Percentiles rank a stretch among this genome's conserved stretches.
Evolutionary conservation across 1,139 yeast species (phyloP).

Genomic region (Scheffersomyces segobiensis): DNA sequence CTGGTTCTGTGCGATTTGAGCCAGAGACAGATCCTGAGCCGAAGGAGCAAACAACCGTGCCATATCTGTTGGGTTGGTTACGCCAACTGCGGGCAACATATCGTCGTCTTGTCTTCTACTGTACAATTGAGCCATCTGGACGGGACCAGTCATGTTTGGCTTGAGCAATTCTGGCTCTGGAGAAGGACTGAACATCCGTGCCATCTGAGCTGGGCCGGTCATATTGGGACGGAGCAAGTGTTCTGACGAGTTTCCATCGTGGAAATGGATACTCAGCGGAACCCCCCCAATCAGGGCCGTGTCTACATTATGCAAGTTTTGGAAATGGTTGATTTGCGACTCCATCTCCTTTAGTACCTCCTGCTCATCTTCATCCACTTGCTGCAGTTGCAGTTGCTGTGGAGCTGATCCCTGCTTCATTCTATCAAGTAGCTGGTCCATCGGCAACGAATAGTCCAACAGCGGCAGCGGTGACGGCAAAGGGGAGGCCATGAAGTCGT

Average conservation of each 20-base stretch:
- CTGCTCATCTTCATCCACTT: constrained; percentile 53
- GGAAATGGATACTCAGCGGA: constrained; percentile 49
- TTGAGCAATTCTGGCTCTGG: constrained; percentile 22
- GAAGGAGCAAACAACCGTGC: constrained; percentile 31
- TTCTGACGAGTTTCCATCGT: constrained; percentile 13
- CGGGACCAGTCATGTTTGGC: constrained; percentile 31
- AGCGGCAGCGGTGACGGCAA: constrained; percentile 24
- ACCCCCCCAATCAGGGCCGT: constrained; percentile 62
- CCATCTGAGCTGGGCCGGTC: constrained; percentile 56
- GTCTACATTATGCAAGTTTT: constrained; percentile 61
- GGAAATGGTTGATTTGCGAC: constrained; percentile 65
- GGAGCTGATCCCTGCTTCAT: constrained; percentile 30
- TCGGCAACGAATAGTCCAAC: constrained; percentile 65
- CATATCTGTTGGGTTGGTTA: constrained; percentile 28
- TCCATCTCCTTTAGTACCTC: constrained; percentile 68
- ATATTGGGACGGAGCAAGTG: constrained; percentile 49
- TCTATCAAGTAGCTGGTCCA: constrained; percentile 64
- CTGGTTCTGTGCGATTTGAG: background rate
- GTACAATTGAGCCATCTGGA: constrained; percentile 21
- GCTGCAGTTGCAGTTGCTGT: constrained; percentile 24
- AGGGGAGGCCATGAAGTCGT: constrained; percentile 24
- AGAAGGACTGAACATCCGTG: constrained; percentile 25
- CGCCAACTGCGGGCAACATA: constrained; percentile 24
- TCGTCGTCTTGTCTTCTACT: constrained; percentile 7
- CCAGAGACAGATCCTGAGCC: background rate